These are phyloP conservation scores for Gomphus bonarii DNA, from an alignment of 1,284 basidiomycete genomes.

Conservation along the genomic window DNA sequence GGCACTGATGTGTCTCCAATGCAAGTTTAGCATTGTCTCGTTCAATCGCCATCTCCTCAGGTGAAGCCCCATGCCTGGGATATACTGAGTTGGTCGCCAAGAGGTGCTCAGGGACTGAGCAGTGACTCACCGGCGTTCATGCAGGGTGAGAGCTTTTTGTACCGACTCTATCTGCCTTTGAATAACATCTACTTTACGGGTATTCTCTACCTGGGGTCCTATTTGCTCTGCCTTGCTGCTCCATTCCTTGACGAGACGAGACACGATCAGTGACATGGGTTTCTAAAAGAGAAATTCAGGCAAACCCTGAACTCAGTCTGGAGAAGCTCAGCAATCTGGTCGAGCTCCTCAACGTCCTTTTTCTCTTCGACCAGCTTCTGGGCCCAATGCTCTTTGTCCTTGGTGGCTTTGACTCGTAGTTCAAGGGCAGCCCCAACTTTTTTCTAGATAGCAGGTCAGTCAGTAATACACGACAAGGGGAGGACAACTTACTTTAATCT, in stretches of 20 bases:
- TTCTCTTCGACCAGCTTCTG: conserved; percentile 38
- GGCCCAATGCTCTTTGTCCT: conserved; percentile 32
- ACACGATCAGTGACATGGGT: conserved; percentile 3
- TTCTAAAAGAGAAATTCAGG: neutral
- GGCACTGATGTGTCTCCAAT: conserved; percentile 45
- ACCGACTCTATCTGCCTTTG: conserved; percentile 53
- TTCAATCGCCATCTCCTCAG: conserved; percentile 68
- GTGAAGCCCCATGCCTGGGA: conserved; percentile 58
- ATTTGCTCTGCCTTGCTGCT: conserved; percentile 51
- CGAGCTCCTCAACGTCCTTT: conserved; percentile 28
- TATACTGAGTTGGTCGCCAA: neutral
- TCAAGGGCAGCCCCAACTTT: conserved; percentile 35
- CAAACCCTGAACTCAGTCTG: conserved; percentile 50
- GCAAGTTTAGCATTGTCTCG: conserved; percentile 51
- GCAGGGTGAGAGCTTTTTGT: conserved; percentile 55
- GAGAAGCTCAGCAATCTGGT: conserved; percentile 37
- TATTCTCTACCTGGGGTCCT: conserved; percentile 38
- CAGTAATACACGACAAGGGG: neutral
- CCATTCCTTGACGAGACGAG: conserved; percentile 44
- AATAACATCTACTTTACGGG: conserved; percentile 45
- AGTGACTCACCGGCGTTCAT: conserved; percentile 49
- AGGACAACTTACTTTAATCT: neutral
- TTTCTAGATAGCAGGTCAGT: conserved; percentile 20
- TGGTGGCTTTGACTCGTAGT: conserved; percentile 38
- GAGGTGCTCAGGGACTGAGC: neutral